phyloP scores from a whole-genome alignment of 495 filamentous ascomycete genomes.

The Annulohypoxylon maeteangense region DNA sequence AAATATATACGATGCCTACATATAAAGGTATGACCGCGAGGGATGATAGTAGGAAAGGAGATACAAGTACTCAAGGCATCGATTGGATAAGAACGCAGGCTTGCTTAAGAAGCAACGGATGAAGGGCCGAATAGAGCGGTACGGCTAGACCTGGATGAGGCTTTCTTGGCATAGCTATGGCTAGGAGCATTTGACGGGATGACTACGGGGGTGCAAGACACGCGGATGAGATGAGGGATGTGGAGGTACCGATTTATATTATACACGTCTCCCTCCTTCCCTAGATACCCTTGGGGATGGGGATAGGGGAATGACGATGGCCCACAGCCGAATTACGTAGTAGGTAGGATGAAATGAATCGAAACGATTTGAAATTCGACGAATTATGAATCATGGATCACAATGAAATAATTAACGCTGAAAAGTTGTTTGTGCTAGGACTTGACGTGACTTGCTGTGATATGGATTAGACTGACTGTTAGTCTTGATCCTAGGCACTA shows the following conservation, averaged over 20 bases:
- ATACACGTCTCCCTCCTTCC: not conserved
- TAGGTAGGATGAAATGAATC: not conserved
- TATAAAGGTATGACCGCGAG: not conserved
- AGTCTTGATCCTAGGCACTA: not conserved
- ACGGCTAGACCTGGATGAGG: not conserved
- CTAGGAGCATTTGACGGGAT: not conserved
- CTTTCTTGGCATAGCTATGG: not conserved
- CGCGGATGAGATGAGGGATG: not conserved
- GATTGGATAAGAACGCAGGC: constrained; percentile 5
- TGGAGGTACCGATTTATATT: not conserved
- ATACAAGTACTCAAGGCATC: not conserved
- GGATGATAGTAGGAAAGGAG: not conserved
- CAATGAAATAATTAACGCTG: not conserved
- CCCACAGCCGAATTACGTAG: not conserved
- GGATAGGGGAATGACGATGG: not conserved
- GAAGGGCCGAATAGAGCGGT: not conserved
- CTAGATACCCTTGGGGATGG: not conserved
- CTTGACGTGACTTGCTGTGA: not conserved
- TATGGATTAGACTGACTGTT: too few species aligned
- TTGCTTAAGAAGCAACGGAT: not conserved
- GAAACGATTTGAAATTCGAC: not conserved
- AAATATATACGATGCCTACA: not conserved
- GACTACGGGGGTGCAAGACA: not conserved
- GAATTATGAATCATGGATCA: not conserved
- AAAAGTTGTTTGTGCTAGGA: not conserved